Percentiles rank a stretch among this genome's conserved stretches.
Evolutionary conservation across 345 rosid genomes (phyloP).

Genomic region (Gossypium mustelinum): DNA sequence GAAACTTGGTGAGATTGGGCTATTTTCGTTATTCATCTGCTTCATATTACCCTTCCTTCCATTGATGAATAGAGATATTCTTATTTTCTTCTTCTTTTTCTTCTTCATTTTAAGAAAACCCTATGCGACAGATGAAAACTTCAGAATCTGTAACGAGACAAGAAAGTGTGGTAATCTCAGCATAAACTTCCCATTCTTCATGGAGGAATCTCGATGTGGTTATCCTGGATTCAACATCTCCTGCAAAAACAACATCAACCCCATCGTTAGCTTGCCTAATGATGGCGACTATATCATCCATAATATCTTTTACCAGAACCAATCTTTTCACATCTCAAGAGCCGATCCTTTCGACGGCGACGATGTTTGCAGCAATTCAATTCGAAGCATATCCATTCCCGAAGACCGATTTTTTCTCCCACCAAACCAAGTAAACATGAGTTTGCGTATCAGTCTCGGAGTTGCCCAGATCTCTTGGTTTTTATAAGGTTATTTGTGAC

Average conservation of each 20-base stretch:
- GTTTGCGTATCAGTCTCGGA: neutral
- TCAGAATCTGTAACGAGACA: neutral
- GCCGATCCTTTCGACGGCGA: neutral
- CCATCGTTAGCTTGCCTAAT: slow-evolving; percentile 1
- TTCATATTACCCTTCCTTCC: neutral
- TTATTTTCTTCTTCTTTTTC: neutral
- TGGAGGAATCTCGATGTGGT: slow-evolving; percentile 36
- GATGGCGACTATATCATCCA: neutral
- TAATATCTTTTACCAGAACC: neutral
- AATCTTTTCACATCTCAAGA: neutral
- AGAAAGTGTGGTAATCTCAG: neutral
- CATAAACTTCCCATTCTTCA: slow-evolving; percentile 33
- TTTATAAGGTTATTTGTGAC: neutral
- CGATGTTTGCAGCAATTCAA: neutral
- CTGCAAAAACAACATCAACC: slow-evolving; percentile 21
- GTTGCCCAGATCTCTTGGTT: neutral
- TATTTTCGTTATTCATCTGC: neutral
- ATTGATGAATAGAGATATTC: neutral
- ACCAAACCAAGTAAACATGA: neutral
- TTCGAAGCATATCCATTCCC: neutral
- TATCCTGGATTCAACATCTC: slow-evolving; percentile 42
- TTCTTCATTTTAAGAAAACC: neutral
- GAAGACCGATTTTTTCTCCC: neutral
- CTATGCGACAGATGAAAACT: neutral
- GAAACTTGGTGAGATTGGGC: neutral